Conservation (phyloP, 2,329 filamentous ascomycete genomes). For the Botrytis medusae region DNA sequence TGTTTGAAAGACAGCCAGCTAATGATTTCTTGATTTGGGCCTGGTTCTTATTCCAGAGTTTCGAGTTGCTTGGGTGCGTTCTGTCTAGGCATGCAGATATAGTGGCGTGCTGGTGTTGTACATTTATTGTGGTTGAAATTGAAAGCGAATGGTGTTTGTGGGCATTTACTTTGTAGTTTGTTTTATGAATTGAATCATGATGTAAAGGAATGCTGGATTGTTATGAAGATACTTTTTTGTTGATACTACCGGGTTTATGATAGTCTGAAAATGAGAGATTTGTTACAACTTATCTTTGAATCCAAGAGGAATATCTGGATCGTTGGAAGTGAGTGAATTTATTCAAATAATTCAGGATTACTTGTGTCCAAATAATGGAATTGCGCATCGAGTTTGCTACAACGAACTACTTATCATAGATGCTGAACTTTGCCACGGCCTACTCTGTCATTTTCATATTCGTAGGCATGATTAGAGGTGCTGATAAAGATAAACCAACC, state of each 20-base stretch:
- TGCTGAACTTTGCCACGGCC: background rate
- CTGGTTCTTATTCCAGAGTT: background rate
- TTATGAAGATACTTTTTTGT: background rate
- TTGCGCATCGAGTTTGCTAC: background rate
- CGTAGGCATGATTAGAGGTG: background rate
- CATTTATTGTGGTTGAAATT: rapidly evolving
- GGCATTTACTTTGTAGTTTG: background rate
- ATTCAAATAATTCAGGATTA: background rate
- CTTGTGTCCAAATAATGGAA: background rate
- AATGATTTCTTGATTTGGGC: background rate
- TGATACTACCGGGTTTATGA: background rate
- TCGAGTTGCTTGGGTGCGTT: background rate
- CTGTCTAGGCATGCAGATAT: background rate
- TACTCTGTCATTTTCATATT: background rate
- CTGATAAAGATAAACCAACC: background rate
- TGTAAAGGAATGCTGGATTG: background rate
- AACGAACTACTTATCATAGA: background rate
- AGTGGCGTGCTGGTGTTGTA: background rate
- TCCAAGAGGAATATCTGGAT: background rate
- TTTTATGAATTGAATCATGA: background rate
- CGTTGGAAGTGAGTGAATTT: background rate
- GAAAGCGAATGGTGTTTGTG: background rate
- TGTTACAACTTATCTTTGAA: background rate
- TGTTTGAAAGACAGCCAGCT: background rate
- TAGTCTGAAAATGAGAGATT: background rate